Evolutionary conservation across 208 protist species (phyloP).

Genomic region (Trichomonas vaginalis): DNA sequence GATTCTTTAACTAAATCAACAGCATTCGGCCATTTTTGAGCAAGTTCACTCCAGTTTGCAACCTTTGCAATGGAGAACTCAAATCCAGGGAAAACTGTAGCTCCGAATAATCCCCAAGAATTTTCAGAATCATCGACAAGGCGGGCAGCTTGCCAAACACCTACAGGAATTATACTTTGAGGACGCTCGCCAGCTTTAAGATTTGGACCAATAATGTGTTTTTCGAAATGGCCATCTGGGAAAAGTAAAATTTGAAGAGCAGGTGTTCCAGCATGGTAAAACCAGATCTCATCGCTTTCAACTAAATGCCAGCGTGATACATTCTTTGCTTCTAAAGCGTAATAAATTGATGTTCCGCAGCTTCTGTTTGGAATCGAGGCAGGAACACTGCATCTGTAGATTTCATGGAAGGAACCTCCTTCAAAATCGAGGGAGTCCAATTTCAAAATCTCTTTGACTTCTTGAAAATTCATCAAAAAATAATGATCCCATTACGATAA

Average conservation of each 20-base stretch:
- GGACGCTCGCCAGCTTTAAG: neutral
- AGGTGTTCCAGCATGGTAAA: neutral
- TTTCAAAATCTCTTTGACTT: neutral
- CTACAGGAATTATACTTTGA: neutral
- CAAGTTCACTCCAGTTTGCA: neutral
- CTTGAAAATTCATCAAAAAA: neutral
- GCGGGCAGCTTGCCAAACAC: neutral
- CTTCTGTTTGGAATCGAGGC: neutral
- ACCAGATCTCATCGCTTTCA: neutral
- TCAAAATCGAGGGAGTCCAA: neutral
- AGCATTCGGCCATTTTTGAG: neutral
- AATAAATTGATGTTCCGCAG: constrained; percentile 2
- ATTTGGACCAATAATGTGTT: neutral
- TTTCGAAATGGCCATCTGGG: neutral
- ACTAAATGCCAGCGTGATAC: neutral
- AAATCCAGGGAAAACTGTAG: neutral
- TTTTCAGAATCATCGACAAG: neutral
- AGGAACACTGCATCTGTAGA: neutral
- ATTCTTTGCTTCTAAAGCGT: neutral
- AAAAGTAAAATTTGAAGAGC: neutral
- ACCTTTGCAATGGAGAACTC: neutral
- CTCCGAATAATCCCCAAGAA: neutral
- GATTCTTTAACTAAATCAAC: neutral
- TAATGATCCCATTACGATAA: no score
- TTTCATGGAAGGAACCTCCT: neutral